Evolutionary conservation across 495 filamentous ascomycete species (phyloP), one percentile per base, ranked within the genome.

Genomic region (Xylaria palmicola): DNA sequence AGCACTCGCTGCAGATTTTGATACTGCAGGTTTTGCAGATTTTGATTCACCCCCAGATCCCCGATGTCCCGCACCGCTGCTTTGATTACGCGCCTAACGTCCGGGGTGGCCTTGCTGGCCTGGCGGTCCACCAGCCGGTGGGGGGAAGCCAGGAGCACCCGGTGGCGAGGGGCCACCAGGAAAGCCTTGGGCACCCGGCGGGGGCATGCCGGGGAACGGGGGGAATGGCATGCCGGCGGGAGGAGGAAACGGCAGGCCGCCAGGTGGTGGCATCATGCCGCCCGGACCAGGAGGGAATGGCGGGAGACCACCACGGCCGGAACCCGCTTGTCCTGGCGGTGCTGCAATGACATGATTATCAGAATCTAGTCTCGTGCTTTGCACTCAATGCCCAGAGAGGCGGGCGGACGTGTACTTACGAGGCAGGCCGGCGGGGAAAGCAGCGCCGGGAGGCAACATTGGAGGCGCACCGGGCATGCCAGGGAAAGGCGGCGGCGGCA

Each of bases 201-300:
- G 67, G 19, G 63, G 70, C 70, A 67, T 71, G 19, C 58, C 68
- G 49, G 67, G 72, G 70, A 66, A 74, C 19, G 61, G 68, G 20
- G 62, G 70, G 65, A 64, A 72, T 41, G 68, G 68, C 27, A 64
- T 48, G 40, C 52, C 59, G 9, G 64, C 71, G 22, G 85, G 86
- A 4, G 85, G 86, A n/a, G 85, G 85, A 66, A 89, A 87, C 4
- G 86, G 83, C 73, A 87, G 74, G 4, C 79, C 75, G 50, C 72
- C 75, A 15, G 73, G 75, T 6, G 78, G 76, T 30, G 81, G 81
- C 56, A 81, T 72, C 36, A 75, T 45, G 39, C 71, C 73, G 36
- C 52, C 64, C 7, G 74, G 71, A 6, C 80, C 82, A 8, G 84
- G 83, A 12, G 85, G 85, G 70, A 93, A 91, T 4, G 87, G 87